Percentiles rank a stretch among this genome's conserved stretches.
These are phyloP conservation scores for Lentinus tigrinus DNA, from an alignment of 768 basidiomycete genomes.

Conservation along the genomic window DNA sequence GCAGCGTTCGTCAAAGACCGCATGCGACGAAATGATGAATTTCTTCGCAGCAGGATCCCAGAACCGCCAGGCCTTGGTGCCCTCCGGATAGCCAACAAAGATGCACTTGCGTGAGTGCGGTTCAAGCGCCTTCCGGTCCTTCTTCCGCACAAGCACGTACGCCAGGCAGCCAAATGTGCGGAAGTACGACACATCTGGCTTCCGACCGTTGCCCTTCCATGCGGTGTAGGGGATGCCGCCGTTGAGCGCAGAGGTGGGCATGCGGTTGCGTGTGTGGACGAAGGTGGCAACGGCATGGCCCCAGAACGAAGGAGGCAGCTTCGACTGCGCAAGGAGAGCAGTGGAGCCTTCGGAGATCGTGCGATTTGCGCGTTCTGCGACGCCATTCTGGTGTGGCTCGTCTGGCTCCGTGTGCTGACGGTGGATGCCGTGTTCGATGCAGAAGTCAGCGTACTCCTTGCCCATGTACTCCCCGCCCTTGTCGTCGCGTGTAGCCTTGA, in stretches of 20 bases:
- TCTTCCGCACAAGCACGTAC: conserved; percentile 37
- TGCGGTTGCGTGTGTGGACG: conserved; percentile 1
- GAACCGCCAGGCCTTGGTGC: neutral
- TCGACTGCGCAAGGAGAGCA: conserved; percentile 5
- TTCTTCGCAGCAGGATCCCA: conserved; percentile 14
- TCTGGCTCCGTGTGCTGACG: too few relatives aligned
- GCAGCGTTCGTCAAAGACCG: conserved; percentile 10
- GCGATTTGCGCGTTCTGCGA: too few relatives aligned
- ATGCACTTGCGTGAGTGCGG: conserved; percentile 32
- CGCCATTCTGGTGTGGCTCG: too few relatives aligned
- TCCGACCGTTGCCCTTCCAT: conserved; percentile 1
- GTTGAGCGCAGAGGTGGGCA: neutral
- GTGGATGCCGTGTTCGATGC: too few relatives aligned
- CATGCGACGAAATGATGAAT: conserved; percentile 10
- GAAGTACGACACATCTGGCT: conserved; percentile 33
- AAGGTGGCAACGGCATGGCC: neutral
- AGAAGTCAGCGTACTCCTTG: too few relatives aligned
- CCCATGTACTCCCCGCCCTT: too few relatives aligned
- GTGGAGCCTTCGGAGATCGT: neutral
- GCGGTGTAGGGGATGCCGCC: neutral
- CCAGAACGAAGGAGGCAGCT: conserved; percentile 4
- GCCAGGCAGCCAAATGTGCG: conserved; percentile 38
- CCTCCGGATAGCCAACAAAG: conserved; percentile 20
- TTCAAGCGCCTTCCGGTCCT: conserved; percentile 29
- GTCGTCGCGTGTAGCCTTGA: too few relatives aligned